These are phyloP conservation scores for Lactarius trivialis DNA, from an alignment of 768 basidiomycete genomes.

Conservation along the genomic window DNA sequence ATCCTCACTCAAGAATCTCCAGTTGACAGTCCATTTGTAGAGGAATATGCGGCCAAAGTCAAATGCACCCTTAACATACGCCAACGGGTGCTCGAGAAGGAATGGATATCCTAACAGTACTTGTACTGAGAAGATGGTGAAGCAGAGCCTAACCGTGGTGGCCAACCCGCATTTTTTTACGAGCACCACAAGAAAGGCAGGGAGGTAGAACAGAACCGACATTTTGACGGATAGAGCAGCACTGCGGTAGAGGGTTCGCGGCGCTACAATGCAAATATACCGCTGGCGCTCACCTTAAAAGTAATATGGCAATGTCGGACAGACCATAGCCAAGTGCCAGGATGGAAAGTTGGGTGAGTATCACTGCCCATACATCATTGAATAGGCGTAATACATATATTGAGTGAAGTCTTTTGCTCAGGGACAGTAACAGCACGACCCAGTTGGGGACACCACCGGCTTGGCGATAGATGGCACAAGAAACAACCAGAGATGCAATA, in stretches of 20 bases:
- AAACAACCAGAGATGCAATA: slow-evolving; percentile 52
- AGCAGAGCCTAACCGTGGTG: slow-evolving; percentile 43
- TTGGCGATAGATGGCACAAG: slow-evolving; percentile 61
- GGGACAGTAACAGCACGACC: slow-evolving; percentile 60
- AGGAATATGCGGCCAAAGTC: slow-evolving; percentile 84
- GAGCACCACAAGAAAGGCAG: slow-evolving; percentile 76
- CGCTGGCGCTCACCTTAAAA: slow-evolving; percentile 59
- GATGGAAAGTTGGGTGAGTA: slow-evolving; percentile 60
- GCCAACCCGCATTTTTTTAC: slow-evolving; percentile 66
- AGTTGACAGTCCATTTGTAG: slow-evolving; percentile 98
- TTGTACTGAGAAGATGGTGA: slow-evolving; percentile 45
- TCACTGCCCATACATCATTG: slow-evolving; percentile 87
- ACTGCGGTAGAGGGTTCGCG: slow-evolving; percentile 35
- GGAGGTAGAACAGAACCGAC: slow-evolving; percentile 86
- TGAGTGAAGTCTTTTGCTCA: slow-evolving; percentile 93
- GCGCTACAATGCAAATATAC: not conserved
- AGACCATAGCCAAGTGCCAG: slow-evolving; percentile 53
- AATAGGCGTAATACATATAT: slow-evolving; percentile 88
- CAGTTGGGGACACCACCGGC: slow-evolving; percentile 64
- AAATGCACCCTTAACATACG: slow-evolving; percentile 75
- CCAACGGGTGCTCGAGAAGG: slow-evolving; percentile 47
- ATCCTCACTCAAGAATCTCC: slow-evolving; percentile 80
- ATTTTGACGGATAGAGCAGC: slow-evolving; percentile 89
- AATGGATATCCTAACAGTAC: slow-evolving; percentile 63
- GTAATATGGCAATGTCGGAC: slow-evolving; percentile 55